These are phyloP conservation scores for Posidonia australis DNA, from an alignment of 106 monocot species.

Conservation along the genomic window DNA sequence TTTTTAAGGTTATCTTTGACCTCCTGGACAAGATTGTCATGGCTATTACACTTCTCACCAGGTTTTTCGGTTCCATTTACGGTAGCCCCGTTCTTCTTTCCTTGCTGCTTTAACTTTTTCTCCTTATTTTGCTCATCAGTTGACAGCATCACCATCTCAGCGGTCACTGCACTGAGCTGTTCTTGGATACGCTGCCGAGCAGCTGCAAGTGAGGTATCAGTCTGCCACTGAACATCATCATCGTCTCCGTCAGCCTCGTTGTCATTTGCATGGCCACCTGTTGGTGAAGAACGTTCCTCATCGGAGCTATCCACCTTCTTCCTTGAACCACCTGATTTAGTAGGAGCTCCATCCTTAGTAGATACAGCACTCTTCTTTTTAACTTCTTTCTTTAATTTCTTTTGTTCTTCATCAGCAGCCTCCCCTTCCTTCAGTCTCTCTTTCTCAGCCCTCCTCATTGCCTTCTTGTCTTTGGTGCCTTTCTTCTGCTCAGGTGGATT, in stretches of 20 bases:
- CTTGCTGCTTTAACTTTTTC: constrained; percentile 13
- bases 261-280: constrained; percentile 15
- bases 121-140: constrained; percentile 18
- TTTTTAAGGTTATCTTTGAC: constrained; percentile 38
- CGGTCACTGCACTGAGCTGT: constrained; percentile 36
- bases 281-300: constrained; percentile 34
- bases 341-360: constrained; percentile 12
- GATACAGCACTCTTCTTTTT: constrained; percentile 27
- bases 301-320: constrained; percentile 33
- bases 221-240: constrained; percentile 46
- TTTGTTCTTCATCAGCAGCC: constrained; percentile 48
- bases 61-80: background rate
- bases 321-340: constrained; percentile 12
- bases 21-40: constrained; percentile 21
- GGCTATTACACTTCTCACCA: background rate
- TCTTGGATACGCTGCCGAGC: constrained; percentile 48
- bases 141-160: constrained; percentile 62
- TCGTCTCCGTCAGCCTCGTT: constrained; percentile 24
- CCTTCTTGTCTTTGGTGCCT: constrained; percentile 43
- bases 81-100: constrained; percentile 2
- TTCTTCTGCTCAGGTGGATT: constrained; percentile 55
- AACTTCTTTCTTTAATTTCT: constrained; percentile 34
- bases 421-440: constrained; percentile 52
- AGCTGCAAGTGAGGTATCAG: constrained; percentile 40
- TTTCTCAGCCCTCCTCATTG: constrained; percentile 47